Conservation (phyloP, 345 rosid species). For the Populus nigra region DNA sequence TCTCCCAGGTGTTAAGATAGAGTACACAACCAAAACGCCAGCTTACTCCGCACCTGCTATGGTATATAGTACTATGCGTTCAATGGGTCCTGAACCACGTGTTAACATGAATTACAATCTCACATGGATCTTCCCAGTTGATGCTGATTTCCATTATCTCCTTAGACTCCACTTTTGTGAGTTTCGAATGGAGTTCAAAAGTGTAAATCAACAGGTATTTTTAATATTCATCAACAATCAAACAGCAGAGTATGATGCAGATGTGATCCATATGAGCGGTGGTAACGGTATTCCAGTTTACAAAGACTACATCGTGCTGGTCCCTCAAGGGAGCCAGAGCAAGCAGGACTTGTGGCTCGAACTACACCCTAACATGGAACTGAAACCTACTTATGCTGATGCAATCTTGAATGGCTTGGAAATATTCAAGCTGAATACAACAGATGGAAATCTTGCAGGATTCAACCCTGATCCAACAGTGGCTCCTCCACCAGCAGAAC, state of each 20-base stretch:
- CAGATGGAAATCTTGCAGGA: slow-evolving; percentile 13
- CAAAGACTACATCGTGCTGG: slow-evolving; percentile 9
- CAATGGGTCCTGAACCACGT: neutral
- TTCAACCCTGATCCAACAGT: neutral
- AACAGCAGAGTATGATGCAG: neutral
- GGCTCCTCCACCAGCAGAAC: neutral
- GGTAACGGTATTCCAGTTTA: neutral
- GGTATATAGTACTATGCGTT: neutral
- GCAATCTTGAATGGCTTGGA: slow-evolving; percentile 28
- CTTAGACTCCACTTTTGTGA: neutral
- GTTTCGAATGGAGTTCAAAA: too few species aligned
- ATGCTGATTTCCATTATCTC: neutral
- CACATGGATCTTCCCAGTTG: neutral
- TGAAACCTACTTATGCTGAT: neutral
- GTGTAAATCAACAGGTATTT: too few species aligned
- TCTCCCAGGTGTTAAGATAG: neutral
- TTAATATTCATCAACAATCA: neutral
- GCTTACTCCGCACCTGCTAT: neutral
- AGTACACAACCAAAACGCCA: neutral
- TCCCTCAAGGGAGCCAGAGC: neutral
- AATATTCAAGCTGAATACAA: slow-evolving; percentile 21
- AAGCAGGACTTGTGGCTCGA: slow-evolving; percentile 14
- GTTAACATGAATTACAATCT: neutral
- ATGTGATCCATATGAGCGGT: slow-evolving; percentile 5
- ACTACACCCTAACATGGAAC: neutral